These are phyloP conservation scores for Cyberlindnera euphorbiiphila DNA, from an alignment of 805 yeast genomes.

Conservation along the genomic window DNA sequence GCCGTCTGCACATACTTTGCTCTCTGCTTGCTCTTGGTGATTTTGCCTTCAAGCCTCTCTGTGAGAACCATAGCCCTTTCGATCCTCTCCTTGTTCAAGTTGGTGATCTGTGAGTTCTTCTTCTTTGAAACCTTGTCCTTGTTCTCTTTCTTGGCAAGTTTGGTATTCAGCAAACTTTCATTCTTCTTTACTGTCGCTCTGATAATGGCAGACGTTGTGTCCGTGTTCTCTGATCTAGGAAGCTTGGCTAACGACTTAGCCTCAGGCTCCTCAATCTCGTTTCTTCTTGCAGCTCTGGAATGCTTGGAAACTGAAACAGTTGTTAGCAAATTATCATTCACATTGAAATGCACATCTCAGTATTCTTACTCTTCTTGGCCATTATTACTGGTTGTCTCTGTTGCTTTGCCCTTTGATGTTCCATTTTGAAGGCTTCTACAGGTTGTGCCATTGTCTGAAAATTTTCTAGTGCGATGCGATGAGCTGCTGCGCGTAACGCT, in stretches of 20 bases:
- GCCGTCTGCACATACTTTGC: slow-evolving; percentile 58
- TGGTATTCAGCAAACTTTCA: slow-evolving; percentile 55
- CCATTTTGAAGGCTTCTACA: no score
- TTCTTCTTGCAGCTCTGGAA: slow-evolving; percentile 77
- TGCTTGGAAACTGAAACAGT: slow-evolving; percentile 48
- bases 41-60: slow-evolving; percentile 57
- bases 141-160: slow-evolving; percentile 37
- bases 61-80: slow-evolving; percentile 48
- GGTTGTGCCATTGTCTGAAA: neutral
- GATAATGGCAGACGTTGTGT: slow-evolving; percentile 58
- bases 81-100: slow-evolving; percentile 35
- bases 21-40: slow-evolving; percentile 59
- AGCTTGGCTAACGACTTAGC: slow-evolving; percentile 46
- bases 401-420: neutral
- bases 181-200: slow-evolving; percentile 64
- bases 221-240: slow-evolving; percentile 59
- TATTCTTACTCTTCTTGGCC: slow-evolving; percentile 27
- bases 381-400: slow-evolving; percentile 8
- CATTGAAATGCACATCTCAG: neutral
- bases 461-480: slow-evolving; percentile 4
- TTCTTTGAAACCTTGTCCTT: slow-evolving; percentile 28
- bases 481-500: slow-evolving; percentile 5
- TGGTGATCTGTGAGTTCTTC: slow-evolving; percentile 30
- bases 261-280: slow-evolving; percentile 43
- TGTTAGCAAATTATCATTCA: neutral